Evolutionary conservation across 2,329 filamentous ascomycete species (phyloP), one percentile per base, ranked within the genome.

Genomic region (Aspergillus pseudotamarii): DNA sequence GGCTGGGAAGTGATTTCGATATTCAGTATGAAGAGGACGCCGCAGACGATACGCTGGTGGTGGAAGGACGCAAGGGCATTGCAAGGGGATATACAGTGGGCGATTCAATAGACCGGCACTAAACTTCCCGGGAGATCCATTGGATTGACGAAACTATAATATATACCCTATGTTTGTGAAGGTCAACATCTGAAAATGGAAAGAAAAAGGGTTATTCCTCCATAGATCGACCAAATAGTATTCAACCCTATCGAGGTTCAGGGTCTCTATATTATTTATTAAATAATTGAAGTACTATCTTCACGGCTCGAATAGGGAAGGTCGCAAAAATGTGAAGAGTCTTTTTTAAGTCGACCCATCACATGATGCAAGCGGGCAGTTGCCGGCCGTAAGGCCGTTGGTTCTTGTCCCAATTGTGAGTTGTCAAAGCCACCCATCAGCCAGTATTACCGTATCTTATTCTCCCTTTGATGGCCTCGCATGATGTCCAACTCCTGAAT

Each of bases 81-180:
- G 95, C 95, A 38, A 88, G 92, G 71, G 95, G 94, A 0, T 99
- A 99, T 80, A 87, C 84, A 0, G 90, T 95, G 58, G 92, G 91
- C 9, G 86, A 88, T 23, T 82, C 81, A 56, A 69, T 71, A 59
- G 76, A 78, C 55, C 78, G 72, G 62, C 78, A 76, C 66, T 77
- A 72, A 59, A 64, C 36, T 61, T 57, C n/a, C 50, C 36, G 30
- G 30, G 32, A 41, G 51, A 38, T 23, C 56, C 54, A 57, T 62
- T 65, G 59, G 54, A 56, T 50, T 64, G 61, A 51, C 23, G 23
- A 59, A 59, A 53, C 46, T 38, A 55, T 55, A 28, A 26, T 55
- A 55, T 53, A 51, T 54, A 55, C 51, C 51, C 51, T 41, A 55
- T 55, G 38, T 54, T 54, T 10, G n/a, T 36, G 46, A 16, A 23